Base-by-base conservation (phyloP, 2,329 filamentous ascomycete species). In the Ceratocystis papillata region DNA sequence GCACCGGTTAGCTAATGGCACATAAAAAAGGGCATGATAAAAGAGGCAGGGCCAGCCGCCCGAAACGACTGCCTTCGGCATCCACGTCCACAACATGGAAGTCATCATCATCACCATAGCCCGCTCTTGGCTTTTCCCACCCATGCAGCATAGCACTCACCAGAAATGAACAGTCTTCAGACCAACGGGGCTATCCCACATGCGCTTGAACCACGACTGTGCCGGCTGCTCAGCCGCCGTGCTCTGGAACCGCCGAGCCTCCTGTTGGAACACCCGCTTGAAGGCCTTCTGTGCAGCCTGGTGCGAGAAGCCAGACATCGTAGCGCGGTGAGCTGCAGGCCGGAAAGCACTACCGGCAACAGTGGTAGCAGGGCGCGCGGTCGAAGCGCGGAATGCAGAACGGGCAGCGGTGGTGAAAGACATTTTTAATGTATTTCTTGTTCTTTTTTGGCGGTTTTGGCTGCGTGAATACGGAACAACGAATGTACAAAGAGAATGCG, bases 151-250 rank as follows among this genome's bases (percentile, higher is more conserved):
- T 17, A 44, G 5, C 17, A 73, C 81, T 70, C 80, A 93, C 93
- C 94, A 99, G 80, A 99, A 99, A 78, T 99, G 94, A 73, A 99
- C 94, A 69, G 94, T 99, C 87, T 91, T 91, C 72, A 92, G 72
- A 63, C 89, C 89, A 70, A 92, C 77, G 69, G 89, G 88, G 76
- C 87, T 90, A 76, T 90, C 85, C 87, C 87, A 91, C 81, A 95
- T 84, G 77, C 86, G 86, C 80, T 87, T 85, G 76, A 94, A 86
- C 80, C 81, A 86, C 73, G 79, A 78, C 69, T 75, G 72, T 70
- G 77, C 72, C 67, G 77, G 75, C 68, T 75, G 74, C 71, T 72
- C 75, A 63, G 77, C 76, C 53, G 85, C 79, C 2, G 67, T 68
- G 76, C 86, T 90, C 77, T 89, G 86, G 76, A 83, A 90, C 75